Conservation (phyloP, 805 yeast genomes). For the Cyberlindnera mrakii region DNA sequence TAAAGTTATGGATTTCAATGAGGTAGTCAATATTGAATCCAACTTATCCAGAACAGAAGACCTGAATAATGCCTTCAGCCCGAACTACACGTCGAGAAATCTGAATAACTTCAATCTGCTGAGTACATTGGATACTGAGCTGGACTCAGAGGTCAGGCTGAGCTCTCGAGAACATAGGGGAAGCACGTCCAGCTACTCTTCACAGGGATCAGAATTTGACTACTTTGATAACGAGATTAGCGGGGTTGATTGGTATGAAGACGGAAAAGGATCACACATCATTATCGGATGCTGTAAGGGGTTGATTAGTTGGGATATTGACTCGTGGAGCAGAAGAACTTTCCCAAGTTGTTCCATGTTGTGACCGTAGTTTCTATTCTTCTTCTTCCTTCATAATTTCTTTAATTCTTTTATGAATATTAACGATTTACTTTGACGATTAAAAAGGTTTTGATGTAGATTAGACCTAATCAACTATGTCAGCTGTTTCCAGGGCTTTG, state of each 20-base stretch:
- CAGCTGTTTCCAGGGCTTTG: conserved; percentile 25
- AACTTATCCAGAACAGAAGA: not conserved
- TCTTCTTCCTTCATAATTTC: not conserved
- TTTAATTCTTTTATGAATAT: not conserved
- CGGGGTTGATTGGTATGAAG: conserved; percentile 56
- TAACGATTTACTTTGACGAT: not conserved
- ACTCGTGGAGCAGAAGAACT: conserved; percentile 56
- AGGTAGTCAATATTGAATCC: conserved; percentile 17
- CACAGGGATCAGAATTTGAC: conserved; percentile 17
- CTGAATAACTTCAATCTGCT: conserved; percentile 21
- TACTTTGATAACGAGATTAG: conserved; percentile 43
- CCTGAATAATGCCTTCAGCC: not conserved
- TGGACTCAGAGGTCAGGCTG: conserved; percentile 12
- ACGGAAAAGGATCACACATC: conserved; percentile 43
- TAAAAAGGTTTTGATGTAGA: not conserved
- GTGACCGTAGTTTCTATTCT: too few relatives aligned
- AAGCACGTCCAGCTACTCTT: conserved; percentile 4
- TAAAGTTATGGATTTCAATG: conserved; percentile 20
- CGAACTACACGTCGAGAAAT: conserved; percentile 15
- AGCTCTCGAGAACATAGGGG: conserved; percentile 7
- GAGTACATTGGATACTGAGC: conserved; percentile 11
- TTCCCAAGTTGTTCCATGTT: conserved; percentile 32
- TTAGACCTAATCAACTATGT: conserved; percentile 31
- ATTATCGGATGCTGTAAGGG: conserved; percentile 66
- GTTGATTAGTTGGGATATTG: conserved; percentile 62